A percentile compares a stretch with the other conserved stretches of the same genome.
phyloP scores from a whole-genome alignment of 129 eudicot genomes.

The Saposhnikovia divaricata region DNA sequence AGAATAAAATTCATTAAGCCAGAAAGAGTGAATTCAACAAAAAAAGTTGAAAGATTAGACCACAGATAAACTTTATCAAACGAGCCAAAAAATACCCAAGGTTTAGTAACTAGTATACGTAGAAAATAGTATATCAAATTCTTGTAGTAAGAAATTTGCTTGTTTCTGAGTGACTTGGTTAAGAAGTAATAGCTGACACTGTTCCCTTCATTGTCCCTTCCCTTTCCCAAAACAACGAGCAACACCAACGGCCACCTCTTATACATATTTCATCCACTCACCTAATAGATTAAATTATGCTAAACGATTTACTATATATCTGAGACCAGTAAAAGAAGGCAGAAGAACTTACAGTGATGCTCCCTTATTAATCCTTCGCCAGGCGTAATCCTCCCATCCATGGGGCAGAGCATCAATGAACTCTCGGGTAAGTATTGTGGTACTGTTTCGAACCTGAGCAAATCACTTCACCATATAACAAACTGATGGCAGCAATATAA shows the following conservation, averaged over 20 bases:
- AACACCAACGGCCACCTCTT: background rate
- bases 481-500: constrained; percentile 25
- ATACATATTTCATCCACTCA: background rate
- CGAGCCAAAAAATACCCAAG: background rate
- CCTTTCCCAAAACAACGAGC: background rate
- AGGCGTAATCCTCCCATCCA: constrained; percentile 96
- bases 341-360: constrained; percentile 56
- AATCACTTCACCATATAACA: constrained; percentile 48
- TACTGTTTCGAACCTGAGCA: constrained; percentile 86
- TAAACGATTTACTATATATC: background rate
- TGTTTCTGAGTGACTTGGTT: too few species aligned
- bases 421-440: constrained; percentile 79
- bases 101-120: background rate
- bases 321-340: background rate
- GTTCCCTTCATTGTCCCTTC: background rate
- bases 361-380: constrained; percentile 91
- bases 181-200: background rate
- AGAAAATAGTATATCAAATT: background rate
- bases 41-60: background rate
- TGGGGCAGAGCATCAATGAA: constrained; percentile 88
- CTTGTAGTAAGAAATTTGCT: background rate
- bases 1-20: background rate
- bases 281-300: background rate
- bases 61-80: background rate
- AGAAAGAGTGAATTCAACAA: background rate